Conservation (phyloP, 768 basidiomycete genomes). For the Xanthoconium stramineum region DNA sequence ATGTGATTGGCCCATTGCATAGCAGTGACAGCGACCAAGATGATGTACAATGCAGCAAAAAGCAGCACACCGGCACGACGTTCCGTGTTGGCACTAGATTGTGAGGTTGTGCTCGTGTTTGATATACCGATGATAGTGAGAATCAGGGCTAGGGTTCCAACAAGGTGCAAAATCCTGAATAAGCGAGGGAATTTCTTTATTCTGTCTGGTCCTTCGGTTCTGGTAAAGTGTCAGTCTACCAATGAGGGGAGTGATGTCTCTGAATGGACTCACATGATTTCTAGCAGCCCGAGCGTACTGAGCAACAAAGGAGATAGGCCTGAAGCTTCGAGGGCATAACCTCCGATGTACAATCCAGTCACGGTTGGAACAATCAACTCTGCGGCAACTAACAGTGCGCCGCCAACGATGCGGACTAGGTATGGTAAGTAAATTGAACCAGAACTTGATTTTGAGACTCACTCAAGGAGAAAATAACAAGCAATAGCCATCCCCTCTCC, state of each 20-base stretch:
- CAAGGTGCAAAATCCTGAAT: slow-evolving; percentile 30
- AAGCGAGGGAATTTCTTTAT: slow-evolving; percentile 1
- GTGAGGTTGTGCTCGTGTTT: slow-evolving; percentile 8
- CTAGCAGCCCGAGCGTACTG: slow-evolving; percentile 35
- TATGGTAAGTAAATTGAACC: slow-evolving; percentile 3
- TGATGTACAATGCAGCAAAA: slow-evolving; percentile 37
- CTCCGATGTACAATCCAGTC: slow-evolving; percentile 47
- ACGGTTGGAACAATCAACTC: slow-evolving; percentile 41
- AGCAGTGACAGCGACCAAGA: slow-evolving; percentile 44
- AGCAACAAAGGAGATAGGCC: slow-evolving; percentile 40
- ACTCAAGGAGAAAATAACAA: slow-evolving; percentile 61
- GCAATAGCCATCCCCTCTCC: slow-evolving; percentile 65
- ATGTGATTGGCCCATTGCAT: slow-evolving; percentile 52
- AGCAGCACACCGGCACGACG: slow-evolving; percentile 34
- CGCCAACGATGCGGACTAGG: slow-evolving; percentile 56
- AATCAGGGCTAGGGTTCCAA: slow-evolving; percentile 26
- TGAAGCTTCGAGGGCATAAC: slow-evolving; percentile 41
- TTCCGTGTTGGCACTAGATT: slow-evolving; percentile 24
- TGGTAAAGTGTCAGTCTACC: slow-evolving; percentile 12
- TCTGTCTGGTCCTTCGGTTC: slow-evolving; percentile 29
- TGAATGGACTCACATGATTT: slow-evolving; percentile 31
- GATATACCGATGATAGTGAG: slow-evolving; percentile 35
- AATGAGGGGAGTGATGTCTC: not conserved
- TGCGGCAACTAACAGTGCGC: slow-evolving; percentile 54
- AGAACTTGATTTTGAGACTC: slow-evolving; percentile 20